These are phyloP conservation scores for Paecilomyces niveus DNA, from an alignment of 2,329 filamentous ascomycete genomes.

Conservation along the genomic window DNA sequence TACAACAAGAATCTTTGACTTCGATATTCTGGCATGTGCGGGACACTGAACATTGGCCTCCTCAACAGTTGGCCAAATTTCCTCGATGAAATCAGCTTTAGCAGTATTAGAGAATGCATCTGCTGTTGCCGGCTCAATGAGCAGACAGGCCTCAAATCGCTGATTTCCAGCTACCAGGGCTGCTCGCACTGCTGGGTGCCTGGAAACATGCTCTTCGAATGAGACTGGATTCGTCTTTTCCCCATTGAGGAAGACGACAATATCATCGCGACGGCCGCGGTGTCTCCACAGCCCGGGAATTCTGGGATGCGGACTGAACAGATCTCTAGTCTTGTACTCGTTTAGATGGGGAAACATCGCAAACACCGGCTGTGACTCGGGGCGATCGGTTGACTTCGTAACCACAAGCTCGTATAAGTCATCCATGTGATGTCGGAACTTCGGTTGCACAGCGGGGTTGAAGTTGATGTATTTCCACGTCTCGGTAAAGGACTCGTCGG, in stretches of 20 bases:
- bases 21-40: constrained; percentile 19
- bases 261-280: constrained; percentile 5
- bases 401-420: background rate
- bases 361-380: background rate
- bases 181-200: background rate
- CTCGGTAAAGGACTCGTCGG: no score
- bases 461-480: no score
- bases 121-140: constrained; percentile 4
- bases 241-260: constrained; percentile 9
- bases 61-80: constrained; percentile 15
- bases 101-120: background rate
- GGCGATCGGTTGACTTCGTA: background rate
- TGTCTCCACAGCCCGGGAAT: background rate
- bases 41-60: constrained; percentile 21
- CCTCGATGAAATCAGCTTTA: background rate
- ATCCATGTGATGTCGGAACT: no score
- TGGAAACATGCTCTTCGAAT: constrained; percentile 2
- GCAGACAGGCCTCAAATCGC: constrained; percentile 6
- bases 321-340: background rate
- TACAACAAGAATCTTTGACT: constrained; percentile 22
- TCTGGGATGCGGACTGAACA: background rate
- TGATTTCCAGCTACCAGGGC: constrained; percentile 3
- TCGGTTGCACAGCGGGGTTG: no score
- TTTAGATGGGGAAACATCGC: background rate
- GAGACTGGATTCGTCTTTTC: constrained; percentile 9